Base-by-base conservation (phyloP, 176 grass and related monocot genomes). In the Pontederia paniculata region DNA sequence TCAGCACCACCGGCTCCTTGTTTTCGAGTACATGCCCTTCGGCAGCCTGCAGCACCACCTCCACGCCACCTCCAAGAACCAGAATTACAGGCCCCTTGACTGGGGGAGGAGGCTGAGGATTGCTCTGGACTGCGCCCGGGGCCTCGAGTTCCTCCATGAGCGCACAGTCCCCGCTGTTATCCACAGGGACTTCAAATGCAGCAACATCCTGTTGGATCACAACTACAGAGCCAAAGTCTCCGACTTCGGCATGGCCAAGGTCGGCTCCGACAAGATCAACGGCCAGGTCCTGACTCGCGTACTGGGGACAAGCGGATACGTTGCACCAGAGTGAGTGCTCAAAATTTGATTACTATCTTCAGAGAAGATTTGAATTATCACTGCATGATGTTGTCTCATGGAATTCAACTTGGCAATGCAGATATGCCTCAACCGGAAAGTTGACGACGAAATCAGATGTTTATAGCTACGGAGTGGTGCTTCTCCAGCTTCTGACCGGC, bases 361-460 rank as follows among this genome's bases (percentile, higher is more conserved):
- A 23, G 46, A n/a, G 17, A 51, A 52, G 1, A 52, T 18, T 52
- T 17, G 17, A 52, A 52, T 16, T 18, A 17, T 17, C 50, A 52
- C 3, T 52, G 50, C 28, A 37, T 37, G 28, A 37, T 37, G 20
- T 37, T 14, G 14, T 13, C 10, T 22, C 28, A 60, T 13, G 14
- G 14, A 48, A 65, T 17, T 51, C 9, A 42, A 7, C 11, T 51
- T 57, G 12, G 42, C 21, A 12, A 9, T 73, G 45, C 45, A 95
- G 89, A 69, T 95, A 85, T 16, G 78, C 85, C 23, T 89, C 85
- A 17, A 86, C 89, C 15, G 89, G 89, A 23, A 89, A 74, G 70
- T 77, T 95, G 78, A 95, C 89, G 15, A 95, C 89, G 17, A 89
- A 89, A 75, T 89, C 89, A 15, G 84, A 95, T 72, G 89, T 95